These are phyloP conservation scores for Scenedesmus sp. DNA, from an alignment of 163 green algal genomes.

Conservation along the genomic window DNA sequence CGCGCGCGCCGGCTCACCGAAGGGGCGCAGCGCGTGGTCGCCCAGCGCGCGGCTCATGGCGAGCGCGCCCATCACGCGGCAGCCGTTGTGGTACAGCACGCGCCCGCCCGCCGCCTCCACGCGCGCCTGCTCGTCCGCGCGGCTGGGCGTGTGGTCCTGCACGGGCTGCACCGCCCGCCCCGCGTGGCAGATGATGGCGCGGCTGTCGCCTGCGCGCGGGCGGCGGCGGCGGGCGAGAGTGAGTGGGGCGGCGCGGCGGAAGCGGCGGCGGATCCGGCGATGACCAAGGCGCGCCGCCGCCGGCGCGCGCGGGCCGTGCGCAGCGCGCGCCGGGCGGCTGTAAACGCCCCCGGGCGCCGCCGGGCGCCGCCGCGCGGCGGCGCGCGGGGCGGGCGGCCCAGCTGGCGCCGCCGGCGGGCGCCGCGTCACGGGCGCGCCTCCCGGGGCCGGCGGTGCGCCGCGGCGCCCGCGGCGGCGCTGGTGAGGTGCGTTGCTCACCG, in stretches of 20 bases:
- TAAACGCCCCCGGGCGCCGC: neutral
- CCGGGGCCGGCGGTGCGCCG: neutral
- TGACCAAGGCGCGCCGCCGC: neutral
- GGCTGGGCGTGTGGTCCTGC: constrained; percentile 89
- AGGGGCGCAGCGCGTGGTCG: constrained; percentile 90
- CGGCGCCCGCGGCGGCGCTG: neutral
- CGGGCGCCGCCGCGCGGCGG: neutral
- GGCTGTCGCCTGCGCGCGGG: constrained; percentile 77
- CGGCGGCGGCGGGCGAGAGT: neutral
- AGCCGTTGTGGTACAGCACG: constrained; percentile 95
- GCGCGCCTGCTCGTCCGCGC: constrained; percentile 89
- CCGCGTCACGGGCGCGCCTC: neutral
- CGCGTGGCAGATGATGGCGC: constrained; percentile 80
- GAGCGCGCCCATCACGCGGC: constrained; percentile 94
- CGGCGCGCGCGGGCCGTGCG: neutral
- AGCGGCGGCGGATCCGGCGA: neutral
- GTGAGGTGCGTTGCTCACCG: constrained; percentile 17
- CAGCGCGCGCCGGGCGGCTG: neutral
- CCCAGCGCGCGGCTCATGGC: constrained; percentile 94
- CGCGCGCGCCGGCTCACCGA: constrained; percentile 48
- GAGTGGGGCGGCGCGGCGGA: neutral
- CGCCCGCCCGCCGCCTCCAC: constrained; percentile 90
- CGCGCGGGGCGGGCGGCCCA: neutral
- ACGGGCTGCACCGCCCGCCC: constrained; percentile 76
- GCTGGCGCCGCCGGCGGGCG: neutral